These are phyloP conservation scores for Chloromonas sp. DNA, from an alignment of 163 green algal species.

Conservation along the genomic window DNA sequence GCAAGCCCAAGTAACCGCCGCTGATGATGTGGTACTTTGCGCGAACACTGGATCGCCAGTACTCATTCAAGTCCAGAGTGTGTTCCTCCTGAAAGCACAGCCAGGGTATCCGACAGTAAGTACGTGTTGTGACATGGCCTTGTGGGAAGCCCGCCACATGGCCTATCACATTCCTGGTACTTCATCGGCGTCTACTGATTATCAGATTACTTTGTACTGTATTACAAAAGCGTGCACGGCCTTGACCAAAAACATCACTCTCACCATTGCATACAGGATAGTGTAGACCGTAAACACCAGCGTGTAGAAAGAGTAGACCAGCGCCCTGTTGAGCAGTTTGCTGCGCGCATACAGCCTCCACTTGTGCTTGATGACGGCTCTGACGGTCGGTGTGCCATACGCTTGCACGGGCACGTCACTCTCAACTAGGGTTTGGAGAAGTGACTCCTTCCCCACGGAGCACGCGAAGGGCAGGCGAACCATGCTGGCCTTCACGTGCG, in stretches of 20 bases:
- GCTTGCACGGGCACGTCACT: constrained; percentile 37
- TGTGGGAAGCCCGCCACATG: too few species aligned
- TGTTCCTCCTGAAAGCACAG: constrained; percentile 8
- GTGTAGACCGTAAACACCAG: constrained; percentile 24
- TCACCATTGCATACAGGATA: constrained; percentile 24
- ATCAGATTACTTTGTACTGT: too few species aligned
- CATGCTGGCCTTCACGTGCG: constrained; percentile 42
- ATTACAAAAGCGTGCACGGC: too few species aligned
- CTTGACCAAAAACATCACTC: background rate
- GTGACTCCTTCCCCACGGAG: constrained; percentile 29
- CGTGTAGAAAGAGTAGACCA: constrained; percentile 31
- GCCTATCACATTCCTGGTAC: too few species aligned
- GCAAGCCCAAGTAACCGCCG: background rate
- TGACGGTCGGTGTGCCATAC: constrained; percentile 34
- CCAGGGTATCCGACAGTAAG: background rate
- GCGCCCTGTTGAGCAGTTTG: constrained; percentile 17
- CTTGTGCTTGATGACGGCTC: constrained; percentile 41
- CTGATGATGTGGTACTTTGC: constrained; percentile 1
- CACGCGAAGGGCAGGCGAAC: constrained; percentile 40
- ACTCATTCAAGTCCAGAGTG: constrained; percentile 1
- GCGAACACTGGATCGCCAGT: background rate
- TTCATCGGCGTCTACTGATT: too few species aligned
- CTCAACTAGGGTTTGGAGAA: constrained; percentile 43
- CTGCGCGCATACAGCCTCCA: constrained; percentile 34
- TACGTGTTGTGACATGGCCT: too few species aligned